Percentiles rank a stretch among this genome's conserved stretches.
Conservation (phyloP, 2,329 filamentous ascomycete species). For the Aureobasidium sp. region DNA sequence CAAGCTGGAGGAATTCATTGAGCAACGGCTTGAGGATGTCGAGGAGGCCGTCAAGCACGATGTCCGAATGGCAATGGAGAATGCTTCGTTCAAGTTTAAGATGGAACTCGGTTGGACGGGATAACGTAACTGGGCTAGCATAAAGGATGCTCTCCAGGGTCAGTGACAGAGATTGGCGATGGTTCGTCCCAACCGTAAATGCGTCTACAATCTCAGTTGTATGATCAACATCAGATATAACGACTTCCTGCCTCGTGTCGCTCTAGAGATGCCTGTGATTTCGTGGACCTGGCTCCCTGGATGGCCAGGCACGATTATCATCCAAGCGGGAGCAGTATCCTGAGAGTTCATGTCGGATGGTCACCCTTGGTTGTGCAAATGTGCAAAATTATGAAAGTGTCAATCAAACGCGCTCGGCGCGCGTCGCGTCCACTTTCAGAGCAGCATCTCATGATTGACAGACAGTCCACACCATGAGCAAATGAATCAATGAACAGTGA, state of each 20-base stretch:
- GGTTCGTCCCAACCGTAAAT: too few relatives aligned
- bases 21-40: neutral
- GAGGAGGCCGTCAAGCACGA: slow-evolving; percentile 5
- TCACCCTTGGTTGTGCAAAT: too few relatives aligned
- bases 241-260: too few relatives aligned
- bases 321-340: too few relatives aligned
- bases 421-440: slow-evolving; percentile 1
- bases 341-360: too few relatives aligned
- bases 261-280: too few relatives aligned
- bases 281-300: too few relatives aligned
- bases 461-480: neutral
- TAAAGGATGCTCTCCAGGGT: neutral
- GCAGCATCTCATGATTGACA: neutral
- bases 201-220: too few relatives aligned
- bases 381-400: neutral
- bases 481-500: slow-evolving; percentile 4
- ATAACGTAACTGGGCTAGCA: neutral
- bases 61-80: neutral
- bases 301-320: too few relatives aligned
- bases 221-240: too few relatives aligned
- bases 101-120: neutral
- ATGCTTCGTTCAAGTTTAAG: neutral
- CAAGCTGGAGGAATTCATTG: slow-evolving; percentile 1
- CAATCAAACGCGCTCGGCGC: neutral
- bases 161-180: too few relatives aligned